phyloP scores from a whole-genome alignment of 352 stramenopile species.

The Pythium aristosporum region DNA sequence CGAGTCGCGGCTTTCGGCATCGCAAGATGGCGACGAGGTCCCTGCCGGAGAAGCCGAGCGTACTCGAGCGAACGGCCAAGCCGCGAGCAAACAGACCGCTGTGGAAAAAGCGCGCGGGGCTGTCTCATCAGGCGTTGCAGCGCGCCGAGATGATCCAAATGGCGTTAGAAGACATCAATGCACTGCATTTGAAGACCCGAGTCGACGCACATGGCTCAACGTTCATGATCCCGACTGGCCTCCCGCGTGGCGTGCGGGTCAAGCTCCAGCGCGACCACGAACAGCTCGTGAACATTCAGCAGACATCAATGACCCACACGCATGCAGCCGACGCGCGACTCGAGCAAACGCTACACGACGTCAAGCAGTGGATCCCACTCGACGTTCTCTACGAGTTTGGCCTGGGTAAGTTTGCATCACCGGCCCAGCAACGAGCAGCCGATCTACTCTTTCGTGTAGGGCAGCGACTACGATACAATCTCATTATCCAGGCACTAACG shows the following conservation, averaged over 20 bases:
- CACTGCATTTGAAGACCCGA: slow-evolving; percentile 5
- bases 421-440: slow-evolving; percentile 55
- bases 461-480: slow-evolving; percentile 37
- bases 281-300: slow-evolving; percentile 6
- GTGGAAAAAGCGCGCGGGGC: slow-evolving; percentile 20
- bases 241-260: slow-evolving; percentile 6
- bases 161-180: slow-evolving; percentile 32
- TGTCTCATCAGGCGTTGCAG: neutral
- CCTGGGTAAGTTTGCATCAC: slow-evolving; percentile 56
- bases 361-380: slow-evolving; percentile 59
- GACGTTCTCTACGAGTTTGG: slow-evolving; percentile 67
- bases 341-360: slow-evolving; percentile 43
- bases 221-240: neutral
- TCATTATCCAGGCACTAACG: slow-evolving; percentile 41
- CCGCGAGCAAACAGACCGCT: slow-evolving; percentile 5
- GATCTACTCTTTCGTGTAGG: slow-evolving; percentile 45
- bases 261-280: slow-evolving; percentile 22
- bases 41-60: slow-evolving; percentile 5
- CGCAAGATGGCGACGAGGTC: slow-evolving; percentile 19
- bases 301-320: slow-evolving; percentile 20
- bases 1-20: slow-evolving; percentile 13
- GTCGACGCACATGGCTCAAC: neutral
- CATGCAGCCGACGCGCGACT: slow-evolving; percentile 35
- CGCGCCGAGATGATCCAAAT: slow-evolving; percentile 37
- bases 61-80: neutral